Conservation (phyloP, 192 early-diverging fungal species). For the Spinellus fusiger region DNA sequence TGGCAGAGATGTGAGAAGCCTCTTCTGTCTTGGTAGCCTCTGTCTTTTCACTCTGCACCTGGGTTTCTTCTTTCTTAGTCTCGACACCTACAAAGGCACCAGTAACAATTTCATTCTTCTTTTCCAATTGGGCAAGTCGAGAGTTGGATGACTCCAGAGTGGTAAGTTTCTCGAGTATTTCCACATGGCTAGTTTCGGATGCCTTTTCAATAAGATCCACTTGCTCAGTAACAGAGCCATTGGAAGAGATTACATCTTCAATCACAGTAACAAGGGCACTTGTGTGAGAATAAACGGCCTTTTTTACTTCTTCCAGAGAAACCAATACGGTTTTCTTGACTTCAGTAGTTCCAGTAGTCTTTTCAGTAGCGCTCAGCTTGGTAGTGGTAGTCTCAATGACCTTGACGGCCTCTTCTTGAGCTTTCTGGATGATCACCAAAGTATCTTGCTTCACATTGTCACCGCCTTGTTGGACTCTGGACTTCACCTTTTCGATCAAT, state of each 20-base stretch:
- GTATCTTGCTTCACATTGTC: background rate
- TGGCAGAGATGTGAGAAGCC: background rate
- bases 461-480: background rate
- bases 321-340: background rate
- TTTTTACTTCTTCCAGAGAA: constrained; percentile 7
- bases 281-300: constrained; percentile 9
- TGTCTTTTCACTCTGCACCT: background rate
- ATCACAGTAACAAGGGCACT: background rate
- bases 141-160: background rate
- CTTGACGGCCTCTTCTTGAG: background rate
- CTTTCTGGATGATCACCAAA: background rate
- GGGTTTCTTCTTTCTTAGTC: background rate
- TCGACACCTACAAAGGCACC: background rate
- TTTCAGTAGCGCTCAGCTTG: background rate
- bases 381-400: background rate
- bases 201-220: background rate
- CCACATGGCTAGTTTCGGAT: background rate
- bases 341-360: background rate
- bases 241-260: background rate
- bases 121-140: background rate
- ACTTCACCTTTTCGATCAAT: background rate
- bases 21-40: background rate
- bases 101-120: background rate
- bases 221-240: background rate
- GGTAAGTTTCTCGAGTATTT: background rate